Evolutionary conservation across 73 alveolate species (phyloP).

Genomic region (Paramecium octaurelia): DNA sequence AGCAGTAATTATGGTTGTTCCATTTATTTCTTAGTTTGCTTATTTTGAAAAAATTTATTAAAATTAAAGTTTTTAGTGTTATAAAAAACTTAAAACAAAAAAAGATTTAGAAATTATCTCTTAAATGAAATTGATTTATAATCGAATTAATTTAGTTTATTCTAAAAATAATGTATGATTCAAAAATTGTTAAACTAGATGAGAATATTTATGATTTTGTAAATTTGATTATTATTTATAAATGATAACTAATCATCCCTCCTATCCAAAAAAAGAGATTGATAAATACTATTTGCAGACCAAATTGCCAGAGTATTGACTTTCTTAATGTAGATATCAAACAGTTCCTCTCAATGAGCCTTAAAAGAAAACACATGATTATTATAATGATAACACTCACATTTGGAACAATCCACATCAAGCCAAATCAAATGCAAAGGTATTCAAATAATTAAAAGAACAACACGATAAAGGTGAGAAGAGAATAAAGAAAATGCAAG

Average conservation of each 20-base stretch:
- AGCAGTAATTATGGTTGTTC: background rate
- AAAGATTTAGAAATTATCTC: background rate
- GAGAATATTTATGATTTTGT: background rate
- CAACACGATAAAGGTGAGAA: background rate
- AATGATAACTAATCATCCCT: conserved; percentile 32
- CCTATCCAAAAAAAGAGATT: background rate
- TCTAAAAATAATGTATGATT: background rate
- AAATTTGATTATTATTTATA: background rate
- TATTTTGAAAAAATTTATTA: background rate
- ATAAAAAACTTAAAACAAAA: background rate
- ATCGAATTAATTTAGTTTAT: background rate
- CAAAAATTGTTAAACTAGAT: background rate
- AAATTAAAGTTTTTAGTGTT: background rate
- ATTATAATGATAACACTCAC: conserved; percentile 31
- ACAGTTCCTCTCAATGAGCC: background rate
- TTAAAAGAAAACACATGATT: background rate
- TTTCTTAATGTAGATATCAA: background rate
- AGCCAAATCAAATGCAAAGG: conserved; percentile 43
- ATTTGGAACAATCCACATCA: conserved; percentile 45
- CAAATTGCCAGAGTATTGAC: conserved; percentile 17
- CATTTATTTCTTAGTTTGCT: background rate
- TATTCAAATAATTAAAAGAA: background rate
- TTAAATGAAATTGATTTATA: background rate
- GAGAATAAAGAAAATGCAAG: background rate
- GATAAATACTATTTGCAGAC: background rate